phyloP scores from a whole-genome alignment of 2,329 filamentous ascomycete genomes.

The Fusarium sp. region DNA sequence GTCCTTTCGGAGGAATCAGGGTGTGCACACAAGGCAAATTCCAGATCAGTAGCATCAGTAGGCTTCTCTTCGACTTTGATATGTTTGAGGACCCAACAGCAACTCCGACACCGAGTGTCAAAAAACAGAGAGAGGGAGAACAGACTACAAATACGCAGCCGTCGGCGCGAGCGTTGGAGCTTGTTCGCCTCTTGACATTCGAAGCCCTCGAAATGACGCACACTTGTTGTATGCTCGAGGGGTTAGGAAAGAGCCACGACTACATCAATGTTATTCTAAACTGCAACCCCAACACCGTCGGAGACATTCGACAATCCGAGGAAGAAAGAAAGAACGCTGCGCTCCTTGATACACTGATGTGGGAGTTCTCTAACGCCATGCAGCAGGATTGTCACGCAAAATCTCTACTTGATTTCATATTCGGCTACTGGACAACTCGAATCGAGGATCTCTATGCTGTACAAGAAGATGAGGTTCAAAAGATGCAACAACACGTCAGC shows the following conservation, averaged over 20 bases:
- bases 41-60: neutral
- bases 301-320: neutral
- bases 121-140: neutral
- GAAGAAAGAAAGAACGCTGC: neutral
- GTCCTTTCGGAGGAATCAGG: fast-evolving
- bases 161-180: neutral
- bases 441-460: neutral
- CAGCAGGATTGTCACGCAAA: neutral
- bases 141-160: neutral
- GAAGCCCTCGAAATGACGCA: neutral
- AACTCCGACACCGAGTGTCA: neutral
- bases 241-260: fast-evolving
- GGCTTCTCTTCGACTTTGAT: neutral
- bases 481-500: neutral
- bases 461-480: neutral
- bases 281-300: neutral
- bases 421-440: neutral
- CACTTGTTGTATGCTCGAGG: neutral
- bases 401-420: neutral
- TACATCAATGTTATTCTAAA: neutral
- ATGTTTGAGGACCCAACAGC: neutral
- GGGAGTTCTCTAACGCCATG: neutral
- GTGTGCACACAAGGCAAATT: fast-evolving
- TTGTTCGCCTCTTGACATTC: conserved; percentile 1
- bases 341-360: neutral